These are phyloP conservation scores for Pseudogymnoascus sp. DNA, from an alignment of 2,329 filamentous ascomycete genomes.

Conservation along the genomic window DNA sequence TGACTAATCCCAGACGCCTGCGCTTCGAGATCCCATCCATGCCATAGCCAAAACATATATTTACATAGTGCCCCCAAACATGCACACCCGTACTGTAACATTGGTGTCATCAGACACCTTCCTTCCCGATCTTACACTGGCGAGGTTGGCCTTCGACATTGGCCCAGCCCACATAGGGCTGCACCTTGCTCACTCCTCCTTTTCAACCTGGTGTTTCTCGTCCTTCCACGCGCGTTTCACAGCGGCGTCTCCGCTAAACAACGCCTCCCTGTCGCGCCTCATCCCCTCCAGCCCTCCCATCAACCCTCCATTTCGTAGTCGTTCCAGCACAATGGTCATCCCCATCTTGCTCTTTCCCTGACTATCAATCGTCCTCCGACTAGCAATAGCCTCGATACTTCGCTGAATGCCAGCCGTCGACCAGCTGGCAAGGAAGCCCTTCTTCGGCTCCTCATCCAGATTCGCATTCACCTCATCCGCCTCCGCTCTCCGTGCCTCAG, in stretches of 20 bases:
- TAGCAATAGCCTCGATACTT: constrained; percentile 72
- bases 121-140: constrained; percentile 1
- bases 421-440: constrained; percentile 50
- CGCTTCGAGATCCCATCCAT: constrained; percentile 7
- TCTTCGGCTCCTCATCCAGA: constrained; percentile 42
- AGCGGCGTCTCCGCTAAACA: neutral
- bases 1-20: constrained; percentile 13
- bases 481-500: constrained; percentile 30
- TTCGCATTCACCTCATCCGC: constrained; percentile 35
- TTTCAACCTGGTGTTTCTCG: neutral
- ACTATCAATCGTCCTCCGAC: constrained; percentile 70
- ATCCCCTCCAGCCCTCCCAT: constrained; percentile 67
- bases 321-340: constrained; percentile 74
- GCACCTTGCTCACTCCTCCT: neutral
- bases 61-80: constrained; percentile 1
- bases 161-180: neutral
- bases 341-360: constrained; percentile 76
- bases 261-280: constrained; percentile 47
- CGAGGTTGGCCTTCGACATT: neutral
- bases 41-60: constrained; percentile 11
- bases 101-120: neutral
- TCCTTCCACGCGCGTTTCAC: neutral
- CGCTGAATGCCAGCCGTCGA: constrained; percentile 67
- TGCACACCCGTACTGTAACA: constrained; percentile 1
- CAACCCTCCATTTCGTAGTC: constrained; percentile 59